These are phyloP conservation scores for Apostasia shenzhenica DNA, from an alignment of 106 monocot species.

Conservation along the genomic window DNA sequence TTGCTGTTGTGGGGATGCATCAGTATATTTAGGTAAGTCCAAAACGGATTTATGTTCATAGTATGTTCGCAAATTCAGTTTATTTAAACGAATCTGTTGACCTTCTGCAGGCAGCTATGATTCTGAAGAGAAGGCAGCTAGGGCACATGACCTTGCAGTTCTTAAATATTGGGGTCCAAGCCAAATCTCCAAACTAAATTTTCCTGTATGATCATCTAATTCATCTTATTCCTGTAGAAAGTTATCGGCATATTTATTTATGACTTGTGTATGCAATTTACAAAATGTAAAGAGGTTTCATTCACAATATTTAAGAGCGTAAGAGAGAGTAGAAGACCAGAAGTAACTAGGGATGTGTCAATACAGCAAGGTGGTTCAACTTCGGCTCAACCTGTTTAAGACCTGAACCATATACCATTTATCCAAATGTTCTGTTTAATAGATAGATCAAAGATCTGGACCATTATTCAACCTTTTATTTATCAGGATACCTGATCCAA, in stretches of 20 bases:
- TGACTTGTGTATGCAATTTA: too few species aligned
- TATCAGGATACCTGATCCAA: too few species aligned
- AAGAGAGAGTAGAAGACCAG: too few species aligned
- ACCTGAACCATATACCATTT: too few species aligned
- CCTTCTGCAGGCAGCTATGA: constrained; percentile 48
- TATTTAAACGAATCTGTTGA: not conserved
- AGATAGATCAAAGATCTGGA: too few species aligned
- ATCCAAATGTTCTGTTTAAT: too few species aligned
- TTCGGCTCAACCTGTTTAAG: too few species aligned
- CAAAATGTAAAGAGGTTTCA: too few species aligned
- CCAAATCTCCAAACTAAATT: constrained; percentile 47
- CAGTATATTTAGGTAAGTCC: constrained; percentile 68
- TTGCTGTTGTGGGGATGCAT: constrained; percentile 14
- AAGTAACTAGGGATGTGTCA: too few species aligned
- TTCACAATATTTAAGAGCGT: too few species aligned
- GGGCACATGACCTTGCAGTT: constrained; percentile 67
- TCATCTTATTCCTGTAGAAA: not conserved
- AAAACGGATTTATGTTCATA: constrained; percentile 2
- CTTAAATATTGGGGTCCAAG: constrained; percentile 57
- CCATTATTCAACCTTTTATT: too few species aligned
- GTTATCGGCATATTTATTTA: not conserved
- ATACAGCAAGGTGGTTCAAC: too few species aligned
- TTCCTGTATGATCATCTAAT: constrained; percentile 29
- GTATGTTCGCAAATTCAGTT: not conserved
- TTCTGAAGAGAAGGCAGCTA: constrained; percentile 61